Base-by-base conservation (phyloP, 805 yeast species). In the Cyberlindnera samutprakarnensis region DNA sequence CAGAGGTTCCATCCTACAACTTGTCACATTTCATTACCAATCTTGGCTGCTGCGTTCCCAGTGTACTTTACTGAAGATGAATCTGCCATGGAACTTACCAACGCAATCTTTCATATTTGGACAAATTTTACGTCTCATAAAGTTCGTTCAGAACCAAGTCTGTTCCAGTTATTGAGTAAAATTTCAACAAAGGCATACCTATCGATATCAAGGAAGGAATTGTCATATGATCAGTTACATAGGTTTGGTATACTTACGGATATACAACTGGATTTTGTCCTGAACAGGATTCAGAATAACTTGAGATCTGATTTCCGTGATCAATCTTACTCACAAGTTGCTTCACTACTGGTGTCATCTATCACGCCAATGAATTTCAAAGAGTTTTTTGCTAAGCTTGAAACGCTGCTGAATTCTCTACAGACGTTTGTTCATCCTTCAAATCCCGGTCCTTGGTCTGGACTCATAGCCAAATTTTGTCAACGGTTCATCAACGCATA, bases 381-480 rank as follows among this genome's bases (percentile, higher is more conserved):
- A 2, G 62, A 52, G 14, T 64, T 77, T 15, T 51, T 79, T 43
- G 71, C 64, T 13, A 61, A 68, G 30, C 47, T 88, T 5, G 61
- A 62, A 15, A 66, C 74, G 0, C 59, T 83, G 18, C 44, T 81
- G n/a, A 75, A 75, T 33, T 75, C 94, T 0, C 62, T 87, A 6
- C 79, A 73, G 39, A 83, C 95, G 14, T 84, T 79, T 56, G 78
- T 77, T 4, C 96, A 92, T 54, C 98, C 98, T 6, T 87, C 97
- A 0, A 88, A 88, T 53, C 56, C 66, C n/a, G 97, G 96, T 0
- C 68, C 69, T n/a, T 88, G 97, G 96, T 71, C 94, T 1, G 56
- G 68, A 18, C 61, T 78, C 5, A 70, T 90, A 19, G 68, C 94
- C 1, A 72, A 72, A 36, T 68, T 83, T 18, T 61, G 82, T n/a